These are phyloP conservation scores for Thelonectria olida DNA, from an alignment of 2,329 filamentous ascomycete species.

Conservation along the genomic window DNA sequence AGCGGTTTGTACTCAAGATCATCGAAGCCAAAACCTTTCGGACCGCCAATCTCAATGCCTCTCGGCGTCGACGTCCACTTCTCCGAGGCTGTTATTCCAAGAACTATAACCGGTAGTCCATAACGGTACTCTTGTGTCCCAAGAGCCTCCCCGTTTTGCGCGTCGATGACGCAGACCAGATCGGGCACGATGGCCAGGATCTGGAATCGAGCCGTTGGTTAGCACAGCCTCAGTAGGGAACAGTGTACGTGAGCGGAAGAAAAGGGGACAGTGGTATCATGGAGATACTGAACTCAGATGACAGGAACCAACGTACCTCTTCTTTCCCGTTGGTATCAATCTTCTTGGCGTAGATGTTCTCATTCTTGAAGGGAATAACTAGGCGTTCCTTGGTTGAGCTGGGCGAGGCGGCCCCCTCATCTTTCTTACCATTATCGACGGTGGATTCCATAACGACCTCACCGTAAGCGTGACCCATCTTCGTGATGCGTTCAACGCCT, in stretches of 20 bases:
- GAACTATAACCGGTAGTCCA: constrained; percentile 49
- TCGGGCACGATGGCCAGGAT: constrained; percentile 52
- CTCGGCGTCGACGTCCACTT: constrained; percentile 60
- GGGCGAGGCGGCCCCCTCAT: too few species aligned
- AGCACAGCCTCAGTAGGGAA: constrained; percentile 29
- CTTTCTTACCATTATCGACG: too few species aligned
- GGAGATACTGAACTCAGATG: too few species aligned
- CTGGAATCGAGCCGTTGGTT: too few species aligned
- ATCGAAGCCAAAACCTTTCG: constrained; percentile 47
- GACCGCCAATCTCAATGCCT: constrained; percentile 59
- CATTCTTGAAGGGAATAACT: constrained; percentile 66
- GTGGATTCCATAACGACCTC: constrained; percentile 52
- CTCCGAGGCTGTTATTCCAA: constrained; percentile 64
- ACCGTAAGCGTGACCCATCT: constrained; percentile 53
- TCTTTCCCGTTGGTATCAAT: too few species aligned
- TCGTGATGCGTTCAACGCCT: constrained; percentile 50
- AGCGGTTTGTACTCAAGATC: constrained; percentile 58
- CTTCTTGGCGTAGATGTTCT: constrained; percentile 63
- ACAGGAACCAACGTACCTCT: too few species aligned
- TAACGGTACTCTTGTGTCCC: constrained; percentile 50
- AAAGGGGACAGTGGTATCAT: too few species aligned
- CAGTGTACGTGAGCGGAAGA: too few species aligned
- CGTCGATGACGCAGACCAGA: constrained; percentile 50
- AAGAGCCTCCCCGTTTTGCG: constrained; percentile 47
- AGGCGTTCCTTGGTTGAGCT: constrained; percentile 44